These are phyloP conservation scores for Arachis hypogaea DNA, from an alignment of 306 rosid species.

Conservation along the genomic window DNA sequence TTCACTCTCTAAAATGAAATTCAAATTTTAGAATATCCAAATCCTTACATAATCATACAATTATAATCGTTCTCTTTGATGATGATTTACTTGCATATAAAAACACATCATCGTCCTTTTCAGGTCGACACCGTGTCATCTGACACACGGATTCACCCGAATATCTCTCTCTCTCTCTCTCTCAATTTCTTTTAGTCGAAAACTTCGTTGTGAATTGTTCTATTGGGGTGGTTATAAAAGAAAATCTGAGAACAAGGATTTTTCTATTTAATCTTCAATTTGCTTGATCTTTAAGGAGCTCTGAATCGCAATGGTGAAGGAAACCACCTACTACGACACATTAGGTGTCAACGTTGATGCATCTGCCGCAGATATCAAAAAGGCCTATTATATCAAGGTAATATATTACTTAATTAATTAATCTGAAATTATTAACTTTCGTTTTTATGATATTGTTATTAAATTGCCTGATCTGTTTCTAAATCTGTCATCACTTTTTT, in stretches of 20 bases:
- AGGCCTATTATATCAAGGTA: slow-evolving; percentile 93
- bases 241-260: not conserved
- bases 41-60: too few relatives aligned
- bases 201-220: not conserved
- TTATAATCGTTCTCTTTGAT: too few relatives aligned
- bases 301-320: slow-evolving; percentile 76
- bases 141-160: slow-evolving; percentile 32
- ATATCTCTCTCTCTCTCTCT: not conserved
- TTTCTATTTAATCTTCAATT: slow-evolving; percentile 14
- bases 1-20: too few relatives aligned
- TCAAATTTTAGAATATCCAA: too few relatives aligned
- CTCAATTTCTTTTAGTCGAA: not conserved
- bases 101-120: too few relatives aligned
- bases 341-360: slow-evolving; percentile 77
- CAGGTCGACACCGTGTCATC: slow-evolving; percentile 33
- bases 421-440: too few relatives aligned
- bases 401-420: not conserved
- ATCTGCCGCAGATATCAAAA: slow-evolving; percentile 78
- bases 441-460: too few relatives aligned
- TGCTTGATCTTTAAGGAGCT: slow-evolving; percentile 32
- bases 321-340: slow-evolving; percentile 71
- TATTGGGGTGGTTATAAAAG: too few relatives aligned
- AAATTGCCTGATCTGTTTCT: too few relatives aligned
- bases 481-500: too few relatives aligned
- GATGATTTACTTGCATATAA: too few relatives aligned